These are phyloP conservation scores for Pleurozium schreberi DNA, from an alignment of 225 moss, liverwort and hornwort species.

Conservation along the genomic window DNA sequence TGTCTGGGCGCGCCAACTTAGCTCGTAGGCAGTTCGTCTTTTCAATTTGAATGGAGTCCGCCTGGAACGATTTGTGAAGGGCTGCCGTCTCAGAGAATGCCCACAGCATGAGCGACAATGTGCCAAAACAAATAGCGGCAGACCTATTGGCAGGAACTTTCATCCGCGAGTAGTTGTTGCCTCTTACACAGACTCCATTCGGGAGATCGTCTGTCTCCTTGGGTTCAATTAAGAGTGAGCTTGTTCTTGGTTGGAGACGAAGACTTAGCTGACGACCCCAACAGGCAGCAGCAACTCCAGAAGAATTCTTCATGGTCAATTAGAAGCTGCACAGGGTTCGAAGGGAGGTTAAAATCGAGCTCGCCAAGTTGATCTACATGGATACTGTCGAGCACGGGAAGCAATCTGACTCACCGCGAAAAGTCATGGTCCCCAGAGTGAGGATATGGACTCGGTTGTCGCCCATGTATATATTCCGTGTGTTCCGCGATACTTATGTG, in stretches of 20 bases:
- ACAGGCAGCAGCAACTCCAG: not conserved
- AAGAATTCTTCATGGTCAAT: not conserved
- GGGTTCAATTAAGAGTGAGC: not conserved
- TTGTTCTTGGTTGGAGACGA: not conserved
- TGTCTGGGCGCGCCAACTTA: not conserved
- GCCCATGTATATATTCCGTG: conserved; percentile 12
- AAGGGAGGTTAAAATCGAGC: not conserved
- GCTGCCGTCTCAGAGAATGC: not conserved
- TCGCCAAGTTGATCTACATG: conserved; percentile 3
- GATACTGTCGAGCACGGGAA: not conserved
- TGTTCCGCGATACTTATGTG: conserved; percentile 30
- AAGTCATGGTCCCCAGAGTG: not conserved
- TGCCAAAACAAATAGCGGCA: not conserved
- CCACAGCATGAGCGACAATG: not conserved
- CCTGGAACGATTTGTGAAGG: not conserved
- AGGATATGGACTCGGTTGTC: conserved; percentile 22
- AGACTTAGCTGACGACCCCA: not conserved
- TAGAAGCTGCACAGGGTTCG: not conserved
- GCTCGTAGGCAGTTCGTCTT: not conserved
- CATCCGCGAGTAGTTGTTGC: not conserved
- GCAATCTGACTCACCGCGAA: not conserved
- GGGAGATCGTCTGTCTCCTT: not conserved
- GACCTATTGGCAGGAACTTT: not conserved
- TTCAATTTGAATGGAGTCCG: not conserved
- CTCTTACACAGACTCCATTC: not conserved